Evolutionary conservation across 129 eudicot species (phyloP).

Genomic region (Flaveria sonorensis): DNA sequence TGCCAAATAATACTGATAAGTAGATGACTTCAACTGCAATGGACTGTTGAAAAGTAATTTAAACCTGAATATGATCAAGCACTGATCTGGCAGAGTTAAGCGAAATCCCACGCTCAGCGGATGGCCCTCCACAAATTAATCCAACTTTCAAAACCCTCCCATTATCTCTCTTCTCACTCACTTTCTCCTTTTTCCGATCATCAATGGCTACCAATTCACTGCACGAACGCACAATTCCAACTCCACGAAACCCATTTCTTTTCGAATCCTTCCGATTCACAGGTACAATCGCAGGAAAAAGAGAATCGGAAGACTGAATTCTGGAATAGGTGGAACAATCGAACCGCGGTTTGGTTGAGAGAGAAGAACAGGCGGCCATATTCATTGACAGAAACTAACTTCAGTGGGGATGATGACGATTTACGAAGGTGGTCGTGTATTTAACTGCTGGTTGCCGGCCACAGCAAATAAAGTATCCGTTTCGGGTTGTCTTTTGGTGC

Average conservation of each 20-base stretch:
- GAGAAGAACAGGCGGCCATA: conserved; percentile 44
- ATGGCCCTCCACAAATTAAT: conserved; percentile 87
- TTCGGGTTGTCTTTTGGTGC: background rate
- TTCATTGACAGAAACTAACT: background rate
- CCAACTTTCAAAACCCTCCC: conserved; percentile 71
- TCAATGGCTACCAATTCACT: conserved; percentile 34
- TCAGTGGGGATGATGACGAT: background rate
- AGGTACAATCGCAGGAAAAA: conserved; percentile 17
- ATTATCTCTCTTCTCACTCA: conserved; percentile 29
- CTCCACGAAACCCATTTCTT: conserved; percentile 20
- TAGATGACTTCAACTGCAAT: background rate
- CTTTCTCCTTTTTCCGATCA: conserved; percentile 33
- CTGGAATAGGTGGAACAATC: conserved; percentile 11
- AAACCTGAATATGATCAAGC: conserved; percentile 88
- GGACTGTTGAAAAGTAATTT: background rate
- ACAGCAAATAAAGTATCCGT: background rate
- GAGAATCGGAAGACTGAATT: conserved; percentile 4
- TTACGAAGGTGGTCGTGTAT: background rate
- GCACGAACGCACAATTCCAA: conserved; percentile 30
- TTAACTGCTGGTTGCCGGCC: background rate
- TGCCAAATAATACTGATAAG: background rate
- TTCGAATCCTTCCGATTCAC: conserved; percentile 1
- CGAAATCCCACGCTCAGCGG: conserved; percentile 92
- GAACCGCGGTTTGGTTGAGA: conserved; percentile 29
- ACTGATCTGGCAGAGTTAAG: conserved; percentile 91